Evolutionary conservation across 202 grass and related monocot species (phyloP).

Genomic region (Musa balbisiana): DNA sequence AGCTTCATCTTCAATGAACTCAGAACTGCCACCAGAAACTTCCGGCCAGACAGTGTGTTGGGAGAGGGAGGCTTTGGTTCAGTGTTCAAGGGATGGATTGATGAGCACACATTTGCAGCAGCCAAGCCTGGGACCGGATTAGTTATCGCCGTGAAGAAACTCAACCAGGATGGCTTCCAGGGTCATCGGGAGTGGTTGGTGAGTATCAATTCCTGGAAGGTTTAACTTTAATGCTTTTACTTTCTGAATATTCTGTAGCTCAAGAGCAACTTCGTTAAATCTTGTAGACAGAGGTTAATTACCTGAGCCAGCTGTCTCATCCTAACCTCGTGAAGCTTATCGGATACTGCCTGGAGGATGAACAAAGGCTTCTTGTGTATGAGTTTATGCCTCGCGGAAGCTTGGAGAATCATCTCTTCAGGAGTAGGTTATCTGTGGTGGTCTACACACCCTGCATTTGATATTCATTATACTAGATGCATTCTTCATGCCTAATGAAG

Average conservation of each 20-base stretch:
- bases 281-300: constrained; percentile 73
- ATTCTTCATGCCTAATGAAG: constrained; percentile 6
- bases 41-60: constrained; percentile 68
- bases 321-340: constrained; percentile 70
- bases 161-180: constrained; percentile 49
- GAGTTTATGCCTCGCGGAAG: constrained; percentile 94
- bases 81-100: constrained; percentile 91
- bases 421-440: constrained; percentile 40
- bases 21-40: constrained; percentile 61
- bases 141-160: constrained; percentile 68
- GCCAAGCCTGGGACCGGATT: constrained; percentile 64
- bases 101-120: constrained; percentile 59
- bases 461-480: neutral
- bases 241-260: neutral
- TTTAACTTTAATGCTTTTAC: neutral
- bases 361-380: constrained; percentile 85
- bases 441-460: neutral
- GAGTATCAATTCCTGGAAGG: constrained; percentile 16
- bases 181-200: constrained; percentile 90
- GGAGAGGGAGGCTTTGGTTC: constrained; percentile 84
- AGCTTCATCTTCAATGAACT: constrained; percentile 75
- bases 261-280: constrained; percentile 8
- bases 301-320: constrained; percentile 68
- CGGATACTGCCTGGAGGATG: constrained; percentile 84
- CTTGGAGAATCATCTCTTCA: constrained; percentile 93